Conservation (phyloP, 1,139 yeast species). For the Nakaseomyces sp. region DNA sequence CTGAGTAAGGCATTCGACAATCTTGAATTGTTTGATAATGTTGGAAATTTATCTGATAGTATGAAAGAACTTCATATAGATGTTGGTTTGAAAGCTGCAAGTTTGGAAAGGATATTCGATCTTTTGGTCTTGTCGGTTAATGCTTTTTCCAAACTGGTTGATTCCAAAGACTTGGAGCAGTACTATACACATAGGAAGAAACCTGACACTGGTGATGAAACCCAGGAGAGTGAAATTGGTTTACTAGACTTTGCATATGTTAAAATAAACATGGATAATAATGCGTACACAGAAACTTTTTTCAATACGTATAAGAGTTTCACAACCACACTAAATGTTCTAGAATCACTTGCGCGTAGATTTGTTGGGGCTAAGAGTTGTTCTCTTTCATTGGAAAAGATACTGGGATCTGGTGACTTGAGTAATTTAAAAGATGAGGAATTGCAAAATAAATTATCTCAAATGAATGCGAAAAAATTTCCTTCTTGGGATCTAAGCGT, state of each 20-base stretch:
- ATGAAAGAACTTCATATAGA: constrained; percentile 31
- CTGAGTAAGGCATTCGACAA: constrained; percentile 30
- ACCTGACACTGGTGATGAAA: constrained; percentile 8
- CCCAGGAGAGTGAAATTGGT: constrained; percentile 15
- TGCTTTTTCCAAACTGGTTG: constrained; percentile 44
- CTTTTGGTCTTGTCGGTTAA: constrained; percentile 53
- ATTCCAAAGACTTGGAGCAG: constrained; percentile 36
- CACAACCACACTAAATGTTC: constrained; percentile 43
- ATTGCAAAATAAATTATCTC: not conserved
- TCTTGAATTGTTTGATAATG: constrained; percentile 30
- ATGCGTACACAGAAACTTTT: constrained; percentile 51
- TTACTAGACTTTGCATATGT: constrained; percentile 34
- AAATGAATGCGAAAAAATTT: constrained; percentile 17
- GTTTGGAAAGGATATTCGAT: constrained; percentile 52
- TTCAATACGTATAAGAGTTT: constrained; percentile 59
- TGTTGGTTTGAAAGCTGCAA: constrained; percentile 52
- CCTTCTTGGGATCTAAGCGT: constrained; percentile 42
- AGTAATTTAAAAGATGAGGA: constrained; percentile 10
- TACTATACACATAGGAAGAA: constrained; percentile 26
- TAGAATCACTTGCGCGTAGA: constrained; percentile 44
- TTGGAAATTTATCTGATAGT: constrained; percentile 22
- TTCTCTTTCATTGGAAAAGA: constrained; percentile 40
- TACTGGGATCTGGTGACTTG: constrained; percentile 13
- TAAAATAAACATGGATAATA: constrained; percentile 48
- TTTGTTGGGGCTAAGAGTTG: constrained; percentile 54